Evolutionary conservation across 2,329 filamentous ascomycete genomes (phyloP).

Genomic region (Colletotrichum lentis): DNA sequence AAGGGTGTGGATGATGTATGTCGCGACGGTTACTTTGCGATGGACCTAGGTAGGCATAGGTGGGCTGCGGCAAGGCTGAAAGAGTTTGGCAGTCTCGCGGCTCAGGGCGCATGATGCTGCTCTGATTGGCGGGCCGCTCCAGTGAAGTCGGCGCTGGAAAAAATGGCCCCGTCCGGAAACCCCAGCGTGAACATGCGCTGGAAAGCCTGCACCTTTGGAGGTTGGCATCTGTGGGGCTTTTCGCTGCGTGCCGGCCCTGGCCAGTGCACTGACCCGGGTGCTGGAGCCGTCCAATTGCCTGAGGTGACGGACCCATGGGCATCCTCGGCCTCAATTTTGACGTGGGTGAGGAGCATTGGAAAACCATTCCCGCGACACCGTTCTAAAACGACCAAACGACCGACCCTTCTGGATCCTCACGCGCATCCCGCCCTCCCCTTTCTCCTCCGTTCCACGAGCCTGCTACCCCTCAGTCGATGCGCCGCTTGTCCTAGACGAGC

Average conservation of each 20-base stretch:
- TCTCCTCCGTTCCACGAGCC: conserved; percentile 27
- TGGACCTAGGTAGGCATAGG: not conserved
- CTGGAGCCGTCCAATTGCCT: conserved; percentile 25
- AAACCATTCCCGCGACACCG: conserved; percentile 46
- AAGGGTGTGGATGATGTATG: conserved; percentile 36
- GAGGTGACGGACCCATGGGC: conserved; percentile 27
- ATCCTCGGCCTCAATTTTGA: conserved; percentile 45
- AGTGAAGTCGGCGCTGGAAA: conserved; percentile 34
- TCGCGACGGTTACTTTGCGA: conserved; percentile 27
- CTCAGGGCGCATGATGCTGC: not conserved
- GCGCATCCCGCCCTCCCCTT: conserved; percentile 10
- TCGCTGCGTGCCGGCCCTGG: not conserved
- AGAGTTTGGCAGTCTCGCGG: conserved; percentile 38
- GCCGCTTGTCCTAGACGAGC: conserved; percentile 42
- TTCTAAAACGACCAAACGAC: conserved; percentile 6
- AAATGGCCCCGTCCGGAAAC: conserved; percentile 10
- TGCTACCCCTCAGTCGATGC: conserved; percentile 47
- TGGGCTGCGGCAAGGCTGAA: conserved; percentile 47
- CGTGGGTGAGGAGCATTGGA: conserved; percentile 42
- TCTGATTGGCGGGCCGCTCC: conserved; percentile 32
- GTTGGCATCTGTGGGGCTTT: conserved; percentile 14
- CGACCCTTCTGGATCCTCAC: conserved; percentile 1
- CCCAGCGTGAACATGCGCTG: conserved; percentile 5
- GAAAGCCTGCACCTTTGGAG: conserved; percentile 18
- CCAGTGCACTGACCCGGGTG: conserved; percentile 15